These are phyloP conservation scores for Tetrastigma voinierianum DNA, from an alignment of 164 flowering plant genomes.

Conservation along the genomic window DNA sequence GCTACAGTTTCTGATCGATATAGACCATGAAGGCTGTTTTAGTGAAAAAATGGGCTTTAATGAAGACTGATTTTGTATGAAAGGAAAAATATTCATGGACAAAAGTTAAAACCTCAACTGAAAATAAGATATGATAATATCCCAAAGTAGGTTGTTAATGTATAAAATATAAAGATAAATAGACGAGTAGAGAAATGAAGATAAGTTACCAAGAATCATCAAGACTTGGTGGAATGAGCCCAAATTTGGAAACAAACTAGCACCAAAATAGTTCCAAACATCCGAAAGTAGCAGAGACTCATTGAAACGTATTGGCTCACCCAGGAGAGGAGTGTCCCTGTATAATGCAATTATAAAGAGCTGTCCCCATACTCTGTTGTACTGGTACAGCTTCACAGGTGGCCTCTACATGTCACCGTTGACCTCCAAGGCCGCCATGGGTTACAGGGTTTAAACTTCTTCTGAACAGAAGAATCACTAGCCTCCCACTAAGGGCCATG, in stretches of 20 bases:
- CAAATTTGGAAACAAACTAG: slow-evolving; percentile 40
- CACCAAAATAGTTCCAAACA: slow-evolving; percentile 50
- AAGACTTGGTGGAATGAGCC: slow-evolving; percentile 28
- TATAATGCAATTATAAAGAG: slow-evolving; percentile 46
- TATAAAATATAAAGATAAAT: background rate
- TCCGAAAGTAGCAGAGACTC: slow-evolving; percentile 37
- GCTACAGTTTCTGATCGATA: no score
- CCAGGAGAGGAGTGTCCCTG: slow-evolving; percentile 35
- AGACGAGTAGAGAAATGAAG: background rate
- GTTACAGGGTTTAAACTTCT: background rate
- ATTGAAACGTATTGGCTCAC: slow-evolving; percentile 28
- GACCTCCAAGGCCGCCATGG: background rate
- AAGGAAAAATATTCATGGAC: no score
- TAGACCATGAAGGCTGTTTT: no score
- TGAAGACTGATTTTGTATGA: no score
- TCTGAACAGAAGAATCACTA: slow-evolving; percentile 2
- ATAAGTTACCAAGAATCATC: slow-evolving; percentile 14
- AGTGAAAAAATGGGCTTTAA: no score
- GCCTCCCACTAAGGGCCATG: background rate
- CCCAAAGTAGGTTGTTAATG: no score
- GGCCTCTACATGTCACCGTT: slow-evolving; percentile 36
- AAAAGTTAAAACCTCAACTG: no score
- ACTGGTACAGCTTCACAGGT: slow-evolving; percentile 54
- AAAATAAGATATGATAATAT: no score
- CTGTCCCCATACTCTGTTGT: slow-evolving; percentile 40